These are phyloP conservation scores for Adiantum capillusveneris DNA, from an alignment of 75 land plant species.

Conservation along the genomic window DNA sequence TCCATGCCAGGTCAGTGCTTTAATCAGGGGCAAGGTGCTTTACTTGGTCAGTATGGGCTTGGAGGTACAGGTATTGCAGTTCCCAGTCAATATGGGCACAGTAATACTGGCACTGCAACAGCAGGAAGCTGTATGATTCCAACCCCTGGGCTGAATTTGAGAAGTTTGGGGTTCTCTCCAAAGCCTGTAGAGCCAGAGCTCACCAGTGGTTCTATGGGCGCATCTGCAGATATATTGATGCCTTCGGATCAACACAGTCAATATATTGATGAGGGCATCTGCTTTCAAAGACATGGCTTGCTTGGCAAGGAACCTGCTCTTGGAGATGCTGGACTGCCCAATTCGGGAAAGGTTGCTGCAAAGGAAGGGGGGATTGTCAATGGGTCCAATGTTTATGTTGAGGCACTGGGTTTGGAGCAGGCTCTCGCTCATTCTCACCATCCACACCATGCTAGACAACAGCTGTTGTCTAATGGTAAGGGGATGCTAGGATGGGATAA, in stretches of 20 bases:
- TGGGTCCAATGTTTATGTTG: not conserved
- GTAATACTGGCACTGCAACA: conserved; percentile 14
- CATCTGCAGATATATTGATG: not conserved
- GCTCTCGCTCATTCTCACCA: not conserved
- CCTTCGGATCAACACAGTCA: not conserved
- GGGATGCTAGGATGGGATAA: not conserved
- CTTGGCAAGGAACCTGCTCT: not conserved
- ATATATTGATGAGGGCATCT: not conserved
- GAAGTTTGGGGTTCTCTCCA: not conserved
- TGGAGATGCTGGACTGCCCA: too few relatives aligned
- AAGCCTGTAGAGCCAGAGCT: not conserved
- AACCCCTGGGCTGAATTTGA: conserved; percentile 55
- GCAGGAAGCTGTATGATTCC: conserved; percentile 59
- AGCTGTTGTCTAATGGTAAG: not conserved
- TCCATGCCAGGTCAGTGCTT: not conserved
- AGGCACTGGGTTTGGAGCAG: not conserved
- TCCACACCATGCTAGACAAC: conserved; percentile 1
- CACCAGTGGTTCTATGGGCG: not conserved
- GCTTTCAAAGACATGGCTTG: not conserved
- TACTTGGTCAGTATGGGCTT: not conserved
- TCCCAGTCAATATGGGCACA: not conserved
- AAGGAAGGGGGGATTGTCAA: not conserved
- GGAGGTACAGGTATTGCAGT: not conserved
- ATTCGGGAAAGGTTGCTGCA: too few relatives aligned
- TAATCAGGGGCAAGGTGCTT: not conserved